Evolutionary conservation across 495 filamentous ascomycete species (phyloP), one percentile per base, ranked within the genome.

Genomic region (Talaromyces thailandensis): DNA sequence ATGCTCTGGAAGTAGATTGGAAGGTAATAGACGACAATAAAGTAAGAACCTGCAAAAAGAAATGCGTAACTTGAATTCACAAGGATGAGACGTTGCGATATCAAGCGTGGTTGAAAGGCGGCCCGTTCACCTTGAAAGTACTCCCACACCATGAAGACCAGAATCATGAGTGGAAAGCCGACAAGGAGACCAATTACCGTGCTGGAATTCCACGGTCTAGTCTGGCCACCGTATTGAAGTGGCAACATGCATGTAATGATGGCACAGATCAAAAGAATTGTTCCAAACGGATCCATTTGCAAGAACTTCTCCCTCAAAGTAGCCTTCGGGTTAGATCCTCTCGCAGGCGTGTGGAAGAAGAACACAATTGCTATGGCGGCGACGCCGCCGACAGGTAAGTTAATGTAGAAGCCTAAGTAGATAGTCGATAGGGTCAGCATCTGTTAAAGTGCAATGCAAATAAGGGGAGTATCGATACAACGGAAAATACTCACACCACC

Each of bases 11-110:
- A 78, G 65, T 70, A 80, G 45, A 79, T 75, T 1, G 76, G 76
- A 4, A 79, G 57, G 56, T 76, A 79, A 58, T 76, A 77, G 0
- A 78, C 65, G 5, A 82, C 69, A 53, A 85, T 70, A 43, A 89
- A 77, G 70, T 88, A 84, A 5, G 75, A 69, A 12, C 79, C 77
- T 21, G 80, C 81, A 69, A 50, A 89, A 70, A 28, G 89, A 66
- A 69, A 69, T 5, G 81, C 79, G 23, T 88, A 75, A 52, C 87
- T 64, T 35, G 83, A 70, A 0, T 73, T 63, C 0, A 50, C 58
- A 0, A 37, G 14, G 6, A 60, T 50, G 12, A 18, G 32, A 9
- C 58, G 58, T 1, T 45, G 0, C 24, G 1, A 25, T 23, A 60
- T 24, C 3, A 60, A 4, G 32, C 58, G 29, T 8, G 58, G 60